Conservation (phyloP, 2,329 filamentous ascomycete genomes). For the Chalaropsis thielavioides region DNA sequence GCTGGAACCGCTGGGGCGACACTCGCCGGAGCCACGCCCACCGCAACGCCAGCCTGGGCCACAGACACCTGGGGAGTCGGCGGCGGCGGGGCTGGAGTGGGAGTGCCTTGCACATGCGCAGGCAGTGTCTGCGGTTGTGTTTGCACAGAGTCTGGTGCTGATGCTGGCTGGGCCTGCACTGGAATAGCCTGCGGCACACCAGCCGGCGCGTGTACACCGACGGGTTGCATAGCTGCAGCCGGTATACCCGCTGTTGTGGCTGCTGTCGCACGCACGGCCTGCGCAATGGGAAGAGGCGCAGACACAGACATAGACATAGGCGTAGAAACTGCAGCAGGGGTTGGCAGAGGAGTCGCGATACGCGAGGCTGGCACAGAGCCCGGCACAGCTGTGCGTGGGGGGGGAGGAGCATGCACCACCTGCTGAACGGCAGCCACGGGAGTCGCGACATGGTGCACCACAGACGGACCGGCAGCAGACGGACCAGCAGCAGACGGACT, state of each 20-base stretch:
- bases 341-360: background rate
- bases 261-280: no score
- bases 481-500: background rate
- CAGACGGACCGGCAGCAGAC: no score
- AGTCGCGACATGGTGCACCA: background rate
- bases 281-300: no score
- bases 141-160: background rate
- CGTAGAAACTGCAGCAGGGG: background rate
- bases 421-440: background rate
- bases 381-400: background rate
- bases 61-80: no score
- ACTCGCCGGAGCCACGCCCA: background rate
- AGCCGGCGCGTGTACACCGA: no score
- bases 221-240: no score
- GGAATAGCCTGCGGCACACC: background rate
- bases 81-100: no score
- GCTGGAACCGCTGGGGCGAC: no score
- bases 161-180: background rate
- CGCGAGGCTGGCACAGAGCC: background rate
- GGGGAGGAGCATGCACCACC: background rate
- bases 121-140: no score
- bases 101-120: no score
- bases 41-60: background rate
- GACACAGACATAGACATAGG: no score
- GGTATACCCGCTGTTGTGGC: no score